phyloP scores from a whole-genome alignment of 192 early-diverging fungal species.

The Umbelopsis ramanniana region DNA sequence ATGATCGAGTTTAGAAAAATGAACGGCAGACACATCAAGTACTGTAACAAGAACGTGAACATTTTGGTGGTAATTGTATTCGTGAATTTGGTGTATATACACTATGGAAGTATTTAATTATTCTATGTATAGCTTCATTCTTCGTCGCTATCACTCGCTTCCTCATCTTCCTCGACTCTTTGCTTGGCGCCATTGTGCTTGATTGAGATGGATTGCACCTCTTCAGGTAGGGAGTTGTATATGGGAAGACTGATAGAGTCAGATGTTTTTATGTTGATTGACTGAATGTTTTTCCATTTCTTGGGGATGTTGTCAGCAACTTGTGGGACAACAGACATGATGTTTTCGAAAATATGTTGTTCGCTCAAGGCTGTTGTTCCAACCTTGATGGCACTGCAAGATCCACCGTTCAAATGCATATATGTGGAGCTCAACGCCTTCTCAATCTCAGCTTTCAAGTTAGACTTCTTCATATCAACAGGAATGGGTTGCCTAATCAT shows the following conservation, averaged over 20 bases:
- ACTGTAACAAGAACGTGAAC: not conserved
- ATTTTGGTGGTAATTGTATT: slow-evolving; percentile 18
- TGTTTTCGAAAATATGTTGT: slow-evolving; percentile 76
- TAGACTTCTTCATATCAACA: slow-evolving; percentile 61
- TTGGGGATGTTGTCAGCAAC: slow-evolving; percentile 73
- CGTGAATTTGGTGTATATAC: slow-evolving; percentile 8
- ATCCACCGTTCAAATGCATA: slow-evolving; percentile 38
- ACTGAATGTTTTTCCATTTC: slow-evolving; percentile 84
- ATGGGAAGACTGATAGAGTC: slow-evolving; percentile 84
- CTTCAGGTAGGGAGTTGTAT: slow-evolving; percentile 66
- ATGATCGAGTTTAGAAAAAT: too few species aligned
- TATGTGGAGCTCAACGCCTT: slow-evolving; percentile 66
- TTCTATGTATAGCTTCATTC: slow-evolving; percentile 11
- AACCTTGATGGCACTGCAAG: slow-evolving; percentile 70
- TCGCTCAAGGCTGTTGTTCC: slow-evolving; percentile 64
- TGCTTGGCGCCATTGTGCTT: not conserved
- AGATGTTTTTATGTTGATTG: slow-evolving; percentile 83
- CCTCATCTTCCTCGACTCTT: slow-evolving; percentile 4
- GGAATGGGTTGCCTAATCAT: slow-evolving; percentile 68
- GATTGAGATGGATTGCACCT: not conserved
- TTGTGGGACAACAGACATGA: slow-evolving; percentile 60
- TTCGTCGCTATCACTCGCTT: slow-evolving; percentile 15
- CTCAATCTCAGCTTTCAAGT: slow-evolving; percentile 67
- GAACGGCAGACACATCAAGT: too few species aligned
- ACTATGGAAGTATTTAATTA: slow-evolving; percentile 17